phyloP scores from a whole-genome alignment of 2,329 filamentous ascomycete species.

The Lasiodiplodia theobromae region DNA sequence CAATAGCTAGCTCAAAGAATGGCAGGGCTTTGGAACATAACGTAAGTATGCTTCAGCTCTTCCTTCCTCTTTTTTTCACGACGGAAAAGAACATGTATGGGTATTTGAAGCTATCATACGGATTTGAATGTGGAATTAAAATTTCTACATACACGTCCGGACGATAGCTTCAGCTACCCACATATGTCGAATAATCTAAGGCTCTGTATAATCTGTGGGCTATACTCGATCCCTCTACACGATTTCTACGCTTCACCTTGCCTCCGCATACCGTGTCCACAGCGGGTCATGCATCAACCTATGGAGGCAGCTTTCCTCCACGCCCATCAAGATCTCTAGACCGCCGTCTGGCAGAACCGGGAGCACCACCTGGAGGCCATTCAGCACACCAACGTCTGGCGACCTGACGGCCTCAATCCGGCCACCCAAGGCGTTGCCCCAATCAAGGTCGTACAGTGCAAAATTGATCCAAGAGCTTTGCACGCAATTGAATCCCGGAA shows the following conservation, averaged over 20 bases:
- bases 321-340: conserved; percentile 12
- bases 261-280: conserved; percentile 13
- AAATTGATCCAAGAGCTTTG: conserved; percentile 14
- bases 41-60: no score
- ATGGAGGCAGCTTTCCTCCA: not conserved
- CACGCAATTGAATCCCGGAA: conserved; percentile 6
- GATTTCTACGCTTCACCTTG: not conserved
- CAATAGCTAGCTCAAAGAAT: no score
- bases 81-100: no score
- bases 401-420: not conserved
- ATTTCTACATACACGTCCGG: no score
- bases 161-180: no score
- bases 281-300: conserved; percentile 6
- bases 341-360: conserved; percentile 8
- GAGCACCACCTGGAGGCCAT: conserved; percentile 6
- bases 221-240: no score
- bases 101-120: no score
- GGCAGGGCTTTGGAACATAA: no score
- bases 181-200: no score
- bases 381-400: conserved; percentile 6
- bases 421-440: conserved; percentile 1
- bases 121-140: no score
- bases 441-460: conserved; percentile 15
- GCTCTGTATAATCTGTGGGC: no score
- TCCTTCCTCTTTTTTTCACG: no score